Conservation (phyloP, 2,329 filamentous ascomycete species). For the Nothophoma quercina region DNA sequence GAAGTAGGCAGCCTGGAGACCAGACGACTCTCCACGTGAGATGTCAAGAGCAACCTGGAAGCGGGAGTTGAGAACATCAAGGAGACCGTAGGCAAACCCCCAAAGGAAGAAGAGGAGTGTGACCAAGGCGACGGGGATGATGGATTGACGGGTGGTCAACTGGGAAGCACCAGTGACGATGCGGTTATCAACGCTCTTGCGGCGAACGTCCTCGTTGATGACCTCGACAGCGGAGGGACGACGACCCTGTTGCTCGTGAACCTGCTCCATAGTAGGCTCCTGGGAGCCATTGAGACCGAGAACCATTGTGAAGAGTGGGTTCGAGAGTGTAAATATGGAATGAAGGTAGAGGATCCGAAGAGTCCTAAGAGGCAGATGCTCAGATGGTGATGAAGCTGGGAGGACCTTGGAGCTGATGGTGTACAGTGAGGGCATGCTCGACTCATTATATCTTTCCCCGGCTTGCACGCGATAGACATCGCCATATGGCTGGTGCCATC, state of each 20-base stretch:
- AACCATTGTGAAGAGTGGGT: slow-evolving; percentile 30
- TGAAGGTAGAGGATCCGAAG: slow-evolving; percentile 1
- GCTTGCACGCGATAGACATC: slow-evolving; percentile 20
- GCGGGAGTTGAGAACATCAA: slow-evolving; percentile 55
- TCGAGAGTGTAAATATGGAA: slow-evolving; percentile 7
- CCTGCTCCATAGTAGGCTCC: slow-evolving; percentile 46
- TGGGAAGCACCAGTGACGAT: slow-evolving; percentile 47
- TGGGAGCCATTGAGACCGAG: slow-evolving; percentile 36
- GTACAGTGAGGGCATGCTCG: slow-evolving; percentile 16
- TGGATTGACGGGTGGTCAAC: slow-evolving; percentile 55
- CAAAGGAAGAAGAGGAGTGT: slow-evolving; percentile 62
- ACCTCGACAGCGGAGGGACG: slow-evolving; percentile 47
- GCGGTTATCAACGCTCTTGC: slow-evolving; percentile 47
- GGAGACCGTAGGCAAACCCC: slow-evolving; percentile 57
- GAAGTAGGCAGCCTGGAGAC: slow-evolving; percentile 71
- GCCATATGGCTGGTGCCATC: slow-evolving; percentile 32
- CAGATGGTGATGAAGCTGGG: slow-evolving; percentile 22
- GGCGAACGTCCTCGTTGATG: slow-evolving; percentile 39
- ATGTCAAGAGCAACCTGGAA: slow-evolving; percentile 54
- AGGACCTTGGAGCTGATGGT: slow-evolving; percentile 33
- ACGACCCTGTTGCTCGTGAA: slow-evolving; percentile 47
- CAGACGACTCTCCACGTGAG: slow-evolving; percentile 64
- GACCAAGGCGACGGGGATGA: slow-evolving; percentile 58
- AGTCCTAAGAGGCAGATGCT: slow-evolving; percentile 17
- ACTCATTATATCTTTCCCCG: slow-evolving; percentile 32